Evolutionary conservation across 257 asterid genomes (phyloP).

Genomic region (Solanum clarkiae): DNA sequence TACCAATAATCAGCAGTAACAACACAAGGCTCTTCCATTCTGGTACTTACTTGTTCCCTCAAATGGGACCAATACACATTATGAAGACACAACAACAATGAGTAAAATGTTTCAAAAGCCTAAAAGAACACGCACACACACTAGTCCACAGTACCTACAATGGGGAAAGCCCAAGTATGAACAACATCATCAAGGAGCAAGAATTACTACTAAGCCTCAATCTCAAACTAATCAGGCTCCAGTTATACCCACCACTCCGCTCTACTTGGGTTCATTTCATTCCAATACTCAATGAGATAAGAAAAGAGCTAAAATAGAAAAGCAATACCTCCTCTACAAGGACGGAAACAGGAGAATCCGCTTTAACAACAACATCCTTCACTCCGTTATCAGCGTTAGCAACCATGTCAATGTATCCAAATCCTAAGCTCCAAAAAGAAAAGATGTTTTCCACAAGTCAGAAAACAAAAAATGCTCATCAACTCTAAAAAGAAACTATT

Average conservation of each 20-base stretch:
- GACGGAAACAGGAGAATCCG: slow-evolving; percentile 91
- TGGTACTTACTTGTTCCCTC: background rate
- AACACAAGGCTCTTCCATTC: background rate
- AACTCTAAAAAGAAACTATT: background rate
- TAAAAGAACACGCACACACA: background rate
- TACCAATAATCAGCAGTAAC: background rate
- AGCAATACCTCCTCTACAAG: slow-evolving; percentile 74
- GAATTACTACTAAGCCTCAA: background rate
- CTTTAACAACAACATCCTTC: slow-evolving; percentile 41
- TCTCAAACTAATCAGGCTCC: background rate
- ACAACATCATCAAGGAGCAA: background rate
- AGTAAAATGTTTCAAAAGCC: background rate
- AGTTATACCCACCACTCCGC: background rate
- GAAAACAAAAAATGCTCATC: background rate
- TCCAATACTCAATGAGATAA: background rate
- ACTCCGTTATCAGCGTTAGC: slow-evolving; percentile 22
- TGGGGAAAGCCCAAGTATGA: background rate
- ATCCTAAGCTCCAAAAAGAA: slow-evolving; percentile 10
- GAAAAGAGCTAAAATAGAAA: background rate
- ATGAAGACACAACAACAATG: background rate
- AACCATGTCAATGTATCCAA: slow-evolving; percentile 7
- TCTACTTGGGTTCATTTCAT: background rate
- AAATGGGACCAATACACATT: background rate
- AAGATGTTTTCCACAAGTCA: background rate
- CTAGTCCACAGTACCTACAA: background rate